Percentiles rank a stretch among this genome's conserved stretches.
Conservation (phyloP, 116 monocot species). For the Iris pallida region DNA sequence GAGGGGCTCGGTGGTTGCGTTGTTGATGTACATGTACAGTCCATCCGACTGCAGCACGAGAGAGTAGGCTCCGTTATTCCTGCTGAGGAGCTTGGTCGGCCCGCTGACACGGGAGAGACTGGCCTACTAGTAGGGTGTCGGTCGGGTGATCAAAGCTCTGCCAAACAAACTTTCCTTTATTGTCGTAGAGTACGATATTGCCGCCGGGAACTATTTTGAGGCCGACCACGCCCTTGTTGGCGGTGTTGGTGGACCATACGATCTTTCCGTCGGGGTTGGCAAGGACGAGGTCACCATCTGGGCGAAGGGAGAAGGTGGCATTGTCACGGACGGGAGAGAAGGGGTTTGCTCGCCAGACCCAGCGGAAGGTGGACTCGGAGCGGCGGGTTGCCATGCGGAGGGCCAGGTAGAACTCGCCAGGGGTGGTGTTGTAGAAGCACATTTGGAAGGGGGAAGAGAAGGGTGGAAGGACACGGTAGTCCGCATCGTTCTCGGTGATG, state of each 20-base stretch:
- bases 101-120: conserved; percentile 16
- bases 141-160: conserved; percentile 27
- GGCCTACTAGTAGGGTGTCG: conserved; percentile 6
- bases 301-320: not conserved
- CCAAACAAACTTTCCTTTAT: conserved; percentile 1
- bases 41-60: conserved; percentile 22
- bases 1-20: conserved; percentile 16
- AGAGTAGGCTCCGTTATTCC: conserved; percentile 28
- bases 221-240: conserved; percentile 1
- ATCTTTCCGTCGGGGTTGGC: not conserved
- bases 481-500: conserved; percentile 16
- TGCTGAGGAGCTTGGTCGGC: conserved; percentile 38
- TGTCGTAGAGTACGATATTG: conserved; percentile 16
- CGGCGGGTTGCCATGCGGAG: conserved; percentile 56
- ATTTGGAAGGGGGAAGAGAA: conserved; percentile 52
- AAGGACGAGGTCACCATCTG: conserved; percentile 10
- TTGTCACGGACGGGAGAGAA: not conserved
- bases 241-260: conserved; percentile 8
- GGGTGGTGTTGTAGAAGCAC: conserved; percentile 66
- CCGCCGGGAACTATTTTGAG: conserved; percentile 9
- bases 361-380: conserved; percentile 35
- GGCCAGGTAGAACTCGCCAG: conserved; percentile 50
- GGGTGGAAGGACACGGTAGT: conserved; percentile 26
- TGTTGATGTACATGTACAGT: conserved; percentile 30
- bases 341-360: conserved; percentile 11